Percentiles rank a stretch among this genome's conserved stretches.
Evolutionary conservation across 169 alveolate genomes (phyloP).

Genomic region (Theileria annulata): DNA sequence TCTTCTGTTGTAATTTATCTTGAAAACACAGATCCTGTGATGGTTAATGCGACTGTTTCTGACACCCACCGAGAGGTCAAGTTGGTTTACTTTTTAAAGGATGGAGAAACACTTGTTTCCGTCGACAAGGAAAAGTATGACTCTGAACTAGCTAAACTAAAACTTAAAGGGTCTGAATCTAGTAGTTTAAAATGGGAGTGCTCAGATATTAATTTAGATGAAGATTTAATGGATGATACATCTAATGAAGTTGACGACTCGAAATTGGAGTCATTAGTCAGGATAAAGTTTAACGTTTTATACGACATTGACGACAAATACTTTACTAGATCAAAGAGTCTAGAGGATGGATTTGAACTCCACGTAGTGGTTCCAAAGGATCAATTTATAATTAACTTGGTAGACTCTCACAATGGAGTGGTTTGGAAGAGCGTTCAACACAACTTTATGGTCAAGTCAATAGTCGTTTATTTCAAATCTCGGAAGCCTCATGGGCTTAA

Average conservation of each 20-base stretch:
- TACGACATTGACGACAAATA: conserved; percentile 5
- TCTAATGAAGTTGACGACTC: background rate
- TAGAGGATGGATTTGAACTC: background rate
- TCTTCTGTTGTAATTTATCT: background rate
- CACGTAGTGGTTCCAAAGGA: conserved; percentile 2
- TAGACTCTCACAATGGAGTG: conserved; percentile 1
- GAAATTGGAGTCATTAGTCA: background rate
- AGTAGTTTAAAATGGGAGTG: background rate
- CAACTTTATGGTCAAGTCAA: background rate
- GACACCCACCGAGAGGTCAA: background rate
- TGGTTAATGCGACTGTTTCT: background rate
- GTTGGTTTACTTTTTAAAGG: background rate
- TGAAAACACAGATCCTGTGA: background rate
- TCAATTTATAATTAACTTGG: background rate
- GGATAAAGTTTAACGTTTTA: background rate
- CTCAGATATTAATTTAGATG: background rate
- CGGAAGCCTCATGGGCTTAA: background rate
- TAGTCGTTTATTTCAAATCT: conserved; percentile 1
- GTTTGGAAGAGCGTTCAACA: background rate
- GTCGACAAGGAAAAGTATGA: background rate
- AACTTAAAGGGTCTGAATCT: background rate
- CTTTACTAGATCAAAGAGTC: background rate
- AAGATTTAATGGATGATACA: background rate
- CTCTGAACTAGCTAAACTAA: background rate
- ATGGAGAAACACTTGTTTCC: background rate